Percentiles rank a stretch among this genome's conserved stretches.
These are phyloP conservation scores for Dothideomycetidae sp. DNA, from an alignment of 2,329 filamentous ascomycete species.

Conservation along the genomic window DNA sequence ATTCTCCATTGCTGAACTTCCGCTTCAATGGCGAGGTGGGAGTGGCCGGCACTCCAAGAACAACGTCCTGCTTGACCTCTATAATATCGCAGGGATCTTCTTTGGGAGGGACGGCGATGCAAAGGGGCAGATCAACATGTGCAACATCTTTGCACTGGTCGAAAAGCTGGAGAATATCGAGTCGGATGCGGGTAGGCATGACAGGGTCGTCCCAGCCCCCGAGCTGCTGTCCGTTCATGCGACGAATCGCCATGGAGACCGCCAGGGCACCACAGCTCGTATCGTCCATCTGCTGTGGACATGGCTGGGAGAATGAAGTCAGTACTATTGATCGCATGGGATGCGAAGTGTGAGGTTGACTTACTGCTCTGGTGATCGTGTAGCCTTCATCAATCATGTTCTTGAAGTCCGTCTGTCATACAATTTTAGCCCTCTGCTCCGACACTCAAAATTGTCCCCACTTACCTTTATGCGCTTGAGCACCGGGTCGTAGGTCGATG, in stretches of 20 bases:
- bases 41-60: no score
- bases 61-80: no score
- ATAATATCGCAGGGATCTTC: no score
- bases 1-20: no score
- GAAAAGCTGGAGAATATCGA: neutral
- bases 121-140: neutral
- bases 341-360: no score
- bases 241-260: neutral
- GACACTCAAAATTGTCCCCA: no score
- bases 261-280: neutral
- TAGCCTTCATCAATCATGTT: neutral
- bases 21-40: no score
- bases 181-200: neutral
- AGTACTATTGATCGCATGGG: no score
- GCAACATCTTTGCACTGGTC: neutral
- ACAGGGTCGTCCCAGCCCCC: neutral
- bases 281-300: neutral
- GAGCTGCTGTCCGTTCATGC: neutral
- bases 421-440: no score
- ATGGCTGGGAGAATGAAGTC: neutral
- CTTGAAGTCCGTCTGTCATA: neutral
- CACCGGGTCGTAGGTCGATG: neutral
- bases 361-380: neutral
- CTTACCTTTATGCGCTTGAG: neutral
- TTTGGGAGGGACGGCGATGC: no score